A percentile compares a stretch with the other conserved stretches of the same genome.
Evolutionary conservation across 139 green algal species (phyloP).

Genomic region (Haematococcus sp.): DNA sequence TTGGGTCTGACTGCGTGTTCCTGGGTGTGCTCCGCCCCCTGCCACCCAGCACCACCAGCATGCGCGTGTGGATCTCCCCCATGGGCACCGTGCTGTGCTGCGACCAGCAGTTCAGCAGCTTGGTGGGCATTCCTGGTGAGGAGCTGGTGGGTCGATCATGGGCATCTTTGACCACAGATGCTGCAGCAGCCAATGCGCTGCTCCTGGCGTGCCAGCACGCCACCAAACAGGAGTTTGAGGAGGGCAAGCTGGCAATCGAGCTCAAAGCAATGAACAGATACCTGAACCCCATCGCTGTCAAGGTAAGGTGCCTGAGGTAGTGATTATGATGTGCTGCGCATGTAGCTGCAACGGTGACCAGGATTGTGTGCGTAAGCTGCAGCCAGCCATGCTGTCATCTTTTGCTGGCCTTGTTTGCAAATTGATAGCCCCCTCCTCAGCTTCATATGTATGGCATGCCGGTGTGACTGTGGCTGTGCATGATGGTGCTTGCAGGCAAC

Average conservation of each 20-base stretch:
- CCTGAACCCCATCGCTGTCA: slow-evolving; percentile 9
- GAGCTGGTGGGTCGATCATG: not conserved
- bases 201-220: too few species aligned
- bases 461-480: not conserved
- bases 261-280: slow-evolving; percentile 8
- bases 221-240: too few species aligned
- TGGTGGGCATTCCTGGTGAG: slow-evolving; percentile 4
- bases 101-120: slow-evolving; percentile 18
- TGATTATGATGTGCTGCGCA: slow-evolving; percentile 16
- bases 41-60: not conserved
- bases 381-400: too few species aligned
- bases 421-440: too few species aligned
- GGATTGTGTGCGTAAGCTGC: too few species aligned
- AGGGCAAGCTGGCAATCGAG: too few species aligned
- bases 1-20: slow-evolving; percentile 29
- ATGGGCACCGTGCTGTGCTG: slow-evolving; percentile 25
- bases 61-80: slow-evolving; percentile 27
- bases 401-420: too few species aligned
- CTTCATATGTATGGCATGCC: too few species aligned
- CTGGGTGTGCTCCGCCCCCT: slow-evolving; percentile 18
- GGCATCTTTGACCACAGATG: too few species aligned
- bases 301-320: too few species aligned
- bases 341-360: too few species aligned
- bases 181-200: too few species aligned
- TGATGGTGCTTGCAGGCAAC: slow-evolving; percentile 16